Evolutionary conservation across 2,329 filamentous ascomycete genomes (phyloP), one percentile per base, ranked within the genome.

Genomic region (Xylaria hypoxylon): DNA sequence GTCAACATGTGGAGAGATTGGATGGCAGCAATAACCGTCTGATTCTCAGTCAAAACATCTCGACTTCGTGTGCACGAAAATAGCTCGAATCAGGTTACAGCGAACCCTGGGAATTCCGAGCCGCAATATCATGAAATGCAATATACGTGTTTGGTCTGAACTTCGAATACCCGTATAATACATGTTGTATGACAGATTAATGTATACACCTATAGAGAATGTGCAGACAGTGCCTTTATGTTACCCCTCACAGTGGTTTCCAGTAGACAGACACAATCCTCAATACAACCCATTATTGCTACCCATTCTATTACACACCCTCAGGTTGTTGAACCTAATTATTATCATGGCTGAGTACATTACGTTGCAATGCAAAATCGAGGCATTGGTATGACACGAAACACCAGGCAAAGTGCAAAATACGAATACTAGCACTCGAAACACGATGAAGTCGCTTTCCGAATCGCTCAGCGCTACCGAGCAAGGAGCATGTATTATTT

Each of bases 381-480:
- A 10, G 31, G 6, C 7, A 52, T 13, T 5, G 33, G 17, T 19
- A 26, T 42, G 19, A n/a, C 13, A 47, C 24, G 11, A 31, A 48
- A 42, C 17, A 48, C 5, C 2, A 6, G 19, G 48, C 4, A 55
- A 33, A 35, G 33, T 7, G 35, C 8, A 55, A 11, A 24, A 40
- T 47, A 45, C 26, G 19, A 65, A 51, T 11, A 19, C 19, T 31
- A 24, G 8, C 15, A 38, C n/a, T 53, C n/a, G 1, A 48, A 31
- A 28, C 17, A 13, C n/a, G 19, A 42, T 5, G 11, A 50, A 28
- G 6, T 28, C 35, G 44, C 51, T 57, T 38, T 57, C 26, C 33
- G 42, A 52, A 44, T 45, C 28, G 52, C 52, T 52, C 45, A 58
- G 59, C 52, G 47, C 59, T 58, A 38, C 45, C 28, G 45, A 62